Percentiles rank a stretch among this genome's conserved stretches.
Evolutionary conservation across 305 asterid species (phyloP).

Genomic region (Solanum hybrid): DNA sequence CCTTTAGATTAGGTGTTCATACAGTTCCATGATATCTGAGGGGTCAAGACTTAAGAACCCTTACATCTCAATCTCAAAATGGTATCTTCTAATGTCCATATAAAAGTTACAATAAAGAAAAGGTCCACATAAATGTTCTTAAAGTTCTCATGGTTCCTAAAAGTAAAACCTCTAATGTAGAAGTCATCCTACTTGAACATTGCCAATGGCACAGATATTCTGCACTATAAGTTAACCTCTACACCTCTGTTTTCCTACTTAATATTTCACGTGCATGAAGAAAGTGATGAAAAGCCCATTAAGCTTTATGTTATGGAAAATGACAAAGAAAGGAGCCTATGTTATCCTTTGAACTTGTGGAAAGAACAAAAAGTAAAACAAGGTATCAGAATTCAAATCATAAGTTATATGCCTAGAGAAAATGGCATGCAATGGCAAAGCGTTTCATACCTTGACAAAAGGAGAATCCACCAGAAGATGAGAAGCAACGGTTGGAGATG

Average conservation of each 20-base stretch:
- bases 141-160: background rate
- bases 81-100: background rate
- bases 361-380: background rate
- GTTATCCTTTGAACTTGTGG: background rate
- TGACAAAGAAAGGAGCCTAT: background rate
- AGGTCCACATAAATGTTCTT: background rate
- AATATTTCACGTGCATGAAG: background rate
- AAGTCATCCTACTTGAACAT: background rate
- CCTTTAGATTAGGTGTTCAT: background rate
- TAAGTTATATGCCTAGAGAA: background rate
- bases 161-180: background rate
- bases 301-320: background rate
- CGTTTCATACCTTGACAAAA: slow-evolving; percentile 56
- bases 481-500: slow-evolving; percentile 62
- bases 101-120: background rate
- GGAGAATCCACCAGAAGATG: slow-evolving; percentile 95
- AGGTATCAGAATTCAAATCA: background rate
- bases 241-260: background rate
- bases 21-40: background rate
- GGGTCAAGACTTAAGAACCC: background rate
- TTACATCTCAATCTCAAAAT: background rate
- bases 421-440: background rate
- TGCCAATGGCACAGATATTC: background rate
- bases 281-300: background rate
- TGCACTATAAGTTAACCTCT: background rate